A percentile compares a stretch with the other conserved stretches of the same genome.
Conservation (phyloP, 345 rosid genomes). For the Gossypium ekmanianum region DNA sequence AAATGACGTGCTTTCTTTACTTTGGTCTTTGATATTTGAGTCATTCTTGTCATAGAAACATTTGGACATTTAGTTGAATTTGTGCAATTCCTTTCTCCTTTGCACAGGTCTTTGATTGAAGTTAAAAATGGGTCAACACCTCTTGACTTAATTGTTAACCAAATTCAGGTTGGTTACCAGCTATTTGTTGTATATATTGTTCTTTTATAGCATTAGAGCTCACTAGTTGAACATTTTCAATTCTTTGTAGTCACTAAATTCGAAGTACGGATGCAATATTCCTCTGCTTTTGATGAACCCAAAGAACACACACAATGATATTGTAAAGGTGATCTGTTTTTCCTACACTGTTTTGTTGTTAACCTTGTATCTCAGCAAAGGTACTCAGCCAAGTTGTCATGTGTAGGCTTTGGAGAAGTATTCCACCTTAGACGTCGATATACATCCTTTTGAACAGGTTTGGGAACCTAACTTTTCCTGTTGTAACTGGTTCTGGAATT, state of each 20-base stretch:
- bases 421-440: slow-evolving; percentile 34
- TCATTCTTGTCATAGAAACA: not conserved
- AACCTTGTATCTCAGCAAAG: not conserved
- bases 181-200: not conserved
- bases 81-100: not conserved
- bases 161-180: slow-evolving; percentile 41
- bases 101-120: slow-evolving; percentile 43
- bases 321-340: slow-evolving; percentile 38
- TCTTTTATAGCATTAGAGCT: not conserved
- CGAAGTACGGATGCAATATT: slow-evolving; percentile 42
- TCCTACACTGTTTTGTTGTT: slow-evolving; percentile 9
- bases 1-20: not conserved
- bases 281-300: slow-evolving; percentile 49
- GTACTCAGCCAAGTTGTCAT: slow-evolving; percentile 20
- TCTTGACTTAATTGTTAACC: slow-evolving; percentile 39
- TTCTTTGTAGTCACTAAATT: slow-evolving; percentile 45
- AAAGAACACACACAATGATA: slow-evolving; percentile 28
- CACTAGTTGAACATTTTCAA: slow-evolving; percentile 11
- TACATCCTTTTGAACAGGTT: slow-evolving; percentile 44
- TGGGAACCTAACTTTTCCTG: slow-evolving; percentile 10
- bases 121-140: slow-evolving; percentile 40
- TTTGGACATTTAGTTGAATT: not conserved
- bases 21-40: slow-evolving; percentile 2
- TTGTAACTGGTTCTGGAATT: not conserved
- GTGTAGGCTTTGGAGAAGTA: slow-evolving; percentile 47